Evolutionary conservation across 805 yeast genomes (phyloP), one percentile per base, ranked within the genome.

Genomic region (Yarrowia sp.): DNA sequence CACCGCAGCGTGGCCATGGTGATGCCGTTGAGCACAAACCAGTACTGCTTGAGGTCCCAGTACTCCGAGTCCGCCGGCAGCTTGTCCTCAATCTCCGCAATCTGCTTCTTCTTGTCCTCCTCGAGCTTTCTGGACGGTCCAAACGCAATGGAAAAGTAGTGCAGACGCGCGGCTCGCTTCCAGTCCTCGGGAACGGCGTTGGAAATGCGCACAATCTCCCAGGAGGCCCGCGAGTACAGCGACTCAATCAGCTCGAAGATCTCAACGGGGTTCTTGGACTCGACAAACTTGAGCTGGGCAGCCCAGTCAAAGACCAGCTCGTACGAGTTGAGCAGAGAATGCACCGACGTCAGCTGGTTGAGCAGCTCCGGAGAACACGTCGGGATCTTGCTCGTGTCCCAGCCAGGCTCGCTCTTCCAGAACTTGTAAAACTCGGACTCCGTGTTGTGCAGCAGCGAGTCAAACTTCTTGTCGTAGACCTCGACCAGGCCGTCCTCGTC

Each of bases 151-250:
- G 55, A 22, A 24, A 32, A 44, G 42, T 31, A 41, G 24, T 44
- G 51, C 31, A 44, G 39, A 18, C 53, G 41, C 2, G 62, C 53
- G 22, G 62, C 62, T 32, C 33, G 41, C 24, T 58, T 44, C 62
- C 62, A 58, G 53, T 58, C 42, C 33, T 58, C 53, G 9, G 62
- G 62, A 8, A 58, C 53, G 7, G 62, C 21, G 35, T 58, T 58
- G 41, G 53, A 41, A n/a, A 58, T 31, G n/a, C 42, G 39, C 41
- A 58, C 62, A 41, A 41, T 58, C 41, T 58, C 62, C 62, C 62
- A 58, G 13, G 61, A 55, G 13, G 47, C 46, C 3, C 61, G 47
- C 3, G 61, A 19, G 21, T 55, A 39, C 25, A 55, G 22, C 10
- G 47, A 38, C 47, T 55, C 47, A 12, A 55, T 55, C 35, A 55